Evolutionary conservation across 1,284 basidiomycete genomes (phyloP), one percentile per base, ranked within the genome.

Genomic region (Fomes fomentarius): DNA sequence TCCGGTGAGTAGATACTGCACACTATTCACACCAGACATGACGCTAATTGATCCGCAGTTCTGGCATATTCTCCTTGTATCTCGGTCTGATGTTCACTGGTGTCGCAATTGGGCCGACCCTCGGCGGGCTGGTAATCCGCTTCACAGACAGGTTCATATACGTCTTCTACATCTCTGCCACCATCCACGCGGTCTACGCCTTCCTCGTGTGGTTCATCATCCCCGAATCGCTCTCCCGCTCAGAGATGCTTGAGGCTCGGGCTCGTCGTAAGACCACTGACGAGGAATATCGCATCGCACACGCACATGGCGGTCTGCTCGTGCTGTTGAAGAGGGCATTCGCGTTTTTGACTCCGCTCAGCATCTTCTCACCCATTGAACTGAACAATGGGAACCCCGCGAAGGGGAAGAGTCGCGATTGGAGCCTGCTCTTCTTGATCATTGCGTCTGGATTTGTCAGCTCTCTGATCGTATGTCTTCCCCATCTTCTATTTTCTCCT

Each of bases 161-260:
- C 0, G 84, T 90, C 19, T 94, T 94, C 76, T 94, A 91, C 68
- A 63, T 86, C 52, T 79, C 85, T 8, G 65, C 74, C 6, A 52
- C 63, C 17, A 55, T 80, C 2, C 84, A 89, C 55, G 21, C 75
- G 15, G 6, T 83, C 31, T 86, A 82, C 62, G 70, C 79, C 1
- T 47, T 81, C 24, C 63, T 84, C 41, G 66, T 84, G 30, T 79
- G 83, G 70, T 71, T 85, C 56, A 30, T 91, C 57, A 69, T 94
- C 35, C 93, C 93, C 0, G 93, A 95, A 69, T 91, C 91, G 0
- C 77, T 94, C 12, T 75, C 82, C 12, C 65, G 66, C 39, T 64
- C 70, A 17, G 71, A 77, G 45, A 79, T 78, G 78, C 49, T 54
- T 10, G 63, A 60, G 15, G 64, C 68, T 5, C 64, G 64, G n/a